Conservation (phyloP, 305 asterid species). For the Plantago coronopus region DNA sequence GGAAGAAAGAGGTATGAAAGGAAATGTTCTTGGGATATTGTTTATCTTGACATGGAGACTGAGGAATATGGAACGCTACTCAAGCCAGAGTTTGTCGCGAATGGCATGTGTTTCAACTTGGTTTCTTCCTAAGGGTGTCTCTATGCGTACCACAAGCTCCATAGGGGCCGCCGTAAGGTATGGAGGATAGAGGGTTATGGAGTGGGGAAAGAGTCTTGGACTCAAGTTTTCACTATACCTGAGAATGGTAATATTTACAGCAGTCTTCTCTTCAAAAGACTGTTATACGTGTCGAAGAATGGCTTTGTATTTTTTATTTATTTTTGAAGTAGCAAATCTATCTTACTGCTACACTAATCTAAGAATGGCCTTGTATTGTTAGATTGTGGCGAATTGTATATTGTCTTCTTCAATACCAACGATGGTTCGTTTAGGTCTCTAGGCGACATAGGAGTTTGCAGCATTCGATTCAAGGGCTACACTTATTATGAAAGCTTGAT, state of each 20-base stretch:
- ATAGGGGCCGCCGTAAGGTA: neutral
- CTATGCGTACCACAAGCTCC: neutral
- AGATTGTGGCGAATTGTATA: neutral
- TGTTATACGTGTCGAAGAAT: slow-evolving; percentile 1
- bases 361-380: neutral
- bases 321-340: no score
- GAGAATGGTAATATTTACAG: neutral
- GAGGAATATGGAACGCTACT: neutral
- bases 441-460: neutral
- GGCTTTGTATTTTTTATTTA: neutral
- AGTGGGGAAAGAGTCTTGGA: neutral
- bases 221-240: neutral
- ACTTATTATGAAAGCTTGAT: neutral
- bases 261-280: neutral
- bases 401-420: neutral
- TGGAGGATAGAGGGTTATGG: slow-evolving; percentile 6
- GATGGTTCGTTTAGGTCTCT: neutral
- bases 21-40: neutral
- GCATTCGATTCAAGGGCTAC: neutral
- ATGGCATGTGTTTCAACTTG: neutral
- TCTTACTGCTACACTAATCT: no score
- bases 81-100: neutral
- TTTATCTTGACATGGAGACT: slow-evolving; percentile 2
- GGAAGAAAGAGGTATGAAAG: neutral
- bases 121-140: neutral